Conservation (phyloP, 2,329 filamentous ascomycete genomes). For the Phaeosphaeriaceae sp. region DNA sequence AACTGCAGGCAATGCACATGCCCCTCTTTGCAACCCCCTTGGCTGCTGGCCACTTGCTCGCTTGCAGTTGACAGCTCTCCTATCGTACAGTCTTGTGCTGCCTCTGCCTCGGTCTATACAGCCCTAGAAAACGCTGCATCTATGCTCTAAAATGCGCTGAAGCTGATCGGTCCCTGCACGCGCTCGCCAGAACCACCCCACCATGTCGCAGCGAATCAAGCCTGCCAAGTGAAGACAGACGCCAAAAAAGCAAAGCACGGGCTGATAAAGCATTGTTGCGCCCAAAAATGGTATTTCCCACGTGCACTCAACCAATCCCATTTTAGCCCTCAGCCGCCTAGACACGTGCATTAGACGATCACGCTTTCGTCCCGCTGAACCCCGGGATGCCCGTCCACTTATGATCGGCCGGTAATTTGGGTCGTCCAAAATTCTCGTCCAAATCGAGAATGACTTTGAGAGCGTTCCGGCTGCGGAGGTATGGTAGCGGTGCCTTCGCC, state of each 20-base stretch:
- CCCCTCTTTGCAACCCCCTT: conserved; percentile 6
- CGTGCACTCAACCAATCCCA: conserved; percentile 37
- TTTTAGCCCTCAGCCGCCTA: conserved; percentile 34
- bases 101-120: conserved; percentile 21
- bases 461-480: conserved; percentile 82
- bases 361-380: conserved; percentile 42
- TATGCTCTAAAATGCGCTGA: conserved; percentile 21
- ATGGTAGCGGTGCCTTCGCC: conserved; percentile 69
- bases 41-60: conserved; percentile 5
- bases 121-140: conserved; percentile 13
- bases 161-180: conserved; percentile 9
- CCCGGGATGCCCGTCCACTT: conserved; percentile 46
- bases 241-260: conserved; percentile 36
- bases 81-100: conserved; percentile 33
- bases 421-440: conserved; percentile 88
- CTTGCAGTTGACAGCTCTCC: conserved; percentile 12
- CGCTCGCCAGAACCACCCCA: conserved; percentile 18
- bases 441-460: conserved; percentile 95
- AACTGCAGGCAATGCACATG: conserved; percentile 11
- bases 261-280: conserved; percentile 32
- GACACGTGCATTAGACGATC: conserved; percentile 17
- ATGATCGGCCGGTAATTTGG: conserved; percentile 61
- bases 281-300: conserved; percentile 25
- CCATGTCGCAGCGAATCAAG: conserved; percentile 24
- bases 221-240: conserved; percentile 23